These are phyloP conservation scores for Malus hybrid DNA, from an alignment of 331 rosid species.

Conservation along the genomic window DNA sequence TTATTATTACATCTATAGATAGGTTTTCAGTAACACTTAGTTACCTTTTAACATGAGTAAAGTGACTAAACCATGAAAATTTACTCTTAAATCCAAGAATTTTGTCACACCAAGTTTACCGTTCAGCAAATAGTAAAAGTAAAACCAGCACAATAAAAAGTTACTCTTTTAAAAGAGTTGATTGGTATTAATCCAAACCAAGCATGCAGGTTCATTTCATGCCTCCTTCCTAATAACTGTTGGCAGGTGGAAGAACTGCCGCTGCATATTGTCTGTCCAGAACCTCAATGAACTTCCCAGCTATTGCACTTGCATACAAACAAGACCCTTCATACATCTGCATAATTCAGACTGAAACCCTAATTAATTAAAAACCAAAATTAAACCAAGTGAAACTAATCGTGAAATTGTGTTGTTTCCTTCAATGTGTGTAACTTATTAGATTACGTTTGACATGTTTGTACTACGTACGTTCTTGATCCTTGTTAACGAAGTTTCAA, in stretches of 20 bases:
- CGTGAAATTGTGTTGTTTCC: no score
- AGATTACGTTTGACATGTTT: no score
- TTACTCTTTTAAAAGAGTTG: neutral
- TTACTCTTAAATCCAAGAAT: neutral
- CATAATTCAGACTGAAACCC: neutral
- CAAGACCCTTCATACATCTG: constrained; percentile 31
- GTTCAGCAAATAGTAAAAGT: neutral
- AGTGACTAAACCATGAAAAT: no score
- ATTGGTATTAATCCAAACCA: neutral
- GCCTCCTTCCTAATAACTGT: constrained; percentile 9
- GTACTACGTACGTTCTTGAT: no score
- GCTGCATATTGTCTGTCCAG: constrained; percentile 21
- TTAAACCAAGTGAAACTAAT: neutral
- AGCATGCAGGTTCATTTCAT: neutral
- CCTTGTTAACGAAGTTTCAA: no score
- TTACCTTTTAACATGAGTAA: no score
- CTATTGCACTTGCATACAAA: constrained; percentile 26
- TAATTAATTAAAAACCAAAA: neutral
- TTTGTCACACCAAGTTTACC: neutral
- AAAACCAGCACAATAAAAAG: neutral
- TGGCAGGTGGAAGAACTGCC: constrained; percentile 3
- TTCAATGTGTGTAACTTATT: no score
- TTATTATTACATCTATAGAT: no score
- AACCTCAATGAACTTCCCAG: constrained; percentile 26
- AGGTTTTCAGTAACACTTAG: no score